Evolutionary conservation across 2,329 filamentous ascomycete species (phyloP), one percentile per base, ranked within the genome.

Genomic region (Sporothrix pseudoabietina): DNA sequence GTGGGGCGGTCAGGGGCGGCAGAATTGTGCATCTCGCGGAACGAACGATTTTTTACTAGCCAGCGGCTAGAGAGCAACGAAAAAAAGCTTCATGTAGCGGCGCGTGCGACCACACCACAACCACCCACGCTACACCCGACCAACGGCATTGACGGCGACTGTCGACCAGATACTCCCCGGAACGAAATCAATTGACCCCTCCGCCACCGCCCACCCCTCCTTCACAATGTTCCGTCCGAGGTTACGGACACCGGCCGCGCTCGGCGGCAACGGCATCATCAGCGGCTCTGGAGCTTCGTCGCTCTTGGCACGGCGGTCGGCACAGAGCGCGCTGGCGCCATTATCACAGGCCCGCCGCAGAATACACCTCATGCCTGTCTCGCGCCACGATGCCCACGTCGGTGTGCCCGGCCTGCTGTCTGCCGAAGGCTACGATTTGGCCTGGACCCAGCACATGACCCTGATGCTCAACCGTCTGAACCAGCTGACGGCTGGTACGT

Each of bases 401-500:
- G 75, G 76, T 49, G 72, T 77, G 47, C 75, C 75, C 41, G 77
- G 86, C 82, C 82, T 98, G 75, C 85, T 97, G 80, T 90, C 90
- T 41, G 81, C 86, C 1, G 84, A 87, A 69, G 92, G 88, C 72
- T 97, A 92, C 82, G 83, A 91, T 72, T 87, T 93, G 72, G 90
- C 94, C 69, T 99, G 94, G 90, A 91, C 87, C 47, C 86, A 94
- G 79, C 97, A 98, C 84, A 94, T 97, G 86, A 80, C 84, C 52
- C 83, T 91, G 77, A 86, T 95, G 78, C 82, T 94, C 71, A 85
- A 93, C 76, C 92, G 92, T 82, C 87, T 98, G 80, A 97, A 97
- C 82, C 82, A 85, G 73, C 82, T 92, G 78, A 91, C 89, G 75
- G 88, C 87, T 76, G 94, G 94, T 94, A 86, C 77, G 86, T 83